phyloP scores from a whole-genome alignment of 495 filamentous ascomycete species.

The Jackrogersella multiformis region DNA sequence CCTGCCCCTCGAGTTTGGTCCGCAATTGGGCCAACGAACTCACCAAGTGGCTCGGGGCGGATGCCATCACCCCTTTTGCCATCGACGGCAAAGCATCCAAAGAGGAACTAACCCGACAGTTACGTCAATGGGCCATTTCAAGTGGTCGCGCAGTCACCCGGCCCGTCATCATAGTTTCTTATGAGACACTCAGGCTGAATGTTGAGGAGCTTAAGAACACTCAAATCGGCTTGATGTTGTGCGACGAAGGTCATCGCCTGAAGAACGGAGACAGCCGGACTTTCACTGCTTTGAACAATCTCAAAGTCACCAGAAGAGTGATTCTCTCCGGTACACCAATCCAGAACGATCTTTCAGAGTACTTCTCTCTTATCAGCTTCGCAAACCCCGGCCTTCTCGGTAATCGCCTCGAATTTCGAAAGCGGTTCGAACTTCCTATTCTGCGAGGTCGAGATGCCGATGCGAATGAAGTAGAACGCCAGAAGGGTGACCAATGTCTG shows the following conservation, averaged over 20 bases:
- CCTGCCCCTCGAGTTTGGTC: conserved; percentile 96
- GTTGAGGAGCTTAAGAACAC: conserved; percentile 86
- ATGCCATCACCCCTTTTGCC: conserved; percentile 91
- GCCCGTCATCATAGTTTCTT: conserved; percentile 99
- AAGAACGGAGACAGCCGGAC: conserved; percentile 98
- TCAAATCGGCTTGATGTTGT: conserved; percentile 92
- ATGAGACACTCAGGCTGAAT: conserved; percentile 93
- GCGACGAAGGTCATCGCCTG: conserved; percentile 97
- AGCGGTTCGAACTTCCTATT: conserved; percentile 93
- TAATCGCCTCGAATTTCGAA: conserved; percentile 90
- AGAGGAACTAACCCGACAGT: conserved; percentile 85
- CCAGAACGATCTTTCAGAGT: conserved; percentile 97
- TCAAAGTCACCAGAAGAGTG: conserved; percentile 90
- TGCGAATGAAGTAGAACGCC: conserved; percentile 81
- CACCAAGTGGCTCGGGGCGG: conserved; percentile 94
- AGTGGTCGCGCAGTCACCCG: conserved; percentile 88
- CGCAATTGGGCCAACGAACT: conserved; percentile 97
- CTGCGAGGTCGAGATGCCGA: conserved; percentile 90
- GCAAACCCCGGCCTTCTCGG: conserved; percentile 94
- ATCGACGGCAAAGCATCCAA: conserved; percentile 97
- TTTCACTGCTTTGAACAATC: conserved; percentile 85
- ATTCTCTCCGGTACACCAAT: conserved; percentile 98
- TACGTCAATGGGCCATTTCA: conserved; percentile 94
- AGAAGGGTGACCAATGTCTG: conserved; percentile 86
- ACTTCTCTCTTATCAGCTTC: conserved; percentile 95